Evolutionary conservation across 805 yeast species (phyloP).

Genomic region (Yarrowia sp.): DNA sequence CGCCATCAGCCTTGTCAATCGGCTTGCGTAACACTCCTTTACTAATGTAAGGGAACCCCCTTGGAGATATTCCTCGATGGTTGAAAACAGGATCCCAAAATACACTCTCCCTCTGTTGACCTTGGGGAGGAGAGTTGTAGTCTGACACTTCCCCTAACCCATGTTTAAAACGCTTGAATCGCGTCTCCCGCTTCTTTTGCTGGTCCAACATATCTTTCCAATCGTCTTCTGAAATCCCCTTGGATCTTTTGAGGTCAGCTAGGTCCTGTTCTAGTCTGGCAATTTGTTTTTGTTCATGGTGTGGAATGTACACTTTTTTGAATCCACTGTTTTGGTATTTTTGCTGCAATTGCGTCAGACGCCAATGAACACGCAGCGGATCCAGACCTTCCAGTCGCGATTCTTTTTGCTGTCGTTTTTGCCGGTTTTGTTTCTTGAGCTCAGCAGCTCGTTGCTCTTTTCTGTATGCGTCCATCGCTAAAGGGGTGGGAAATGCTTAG

Average conservation of each 20-base stretch:
- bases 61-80: conserved; percentile 33
- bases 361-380: not conserved
- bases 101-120: conserved; percentile 32
- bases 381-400: conserved; percentile 10
- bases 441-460: conserved; percentile 14
- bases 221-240: conserved; percentile 6
- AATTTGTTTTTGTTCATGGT: conserved; percentile 29
- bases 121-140: conserved; percentile 15
- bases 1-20: not conserved
- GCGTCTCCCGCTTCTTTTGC: conserved; percentile 1
- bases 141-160: conserved; percentile 5
- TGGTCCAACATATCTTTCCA: not conserved
- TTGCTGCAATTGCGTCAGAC: conserved; percentile 11
- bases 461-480: conserved; percentile 5
- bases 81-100: conserved; percentile 34
- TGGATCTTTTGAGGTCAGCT: conserved; percentile 28
- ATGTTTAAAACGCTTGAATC: conserved; percentile 4
- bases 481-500: not conserved
- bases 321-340: conserved; percentile 5
- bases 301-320: conserved; percentile 32
- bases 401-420: not conserved
- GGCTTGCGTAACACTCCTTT: not conserved
- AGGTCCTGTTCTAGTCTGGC: conserved; percentile 29
- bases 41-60: conserved; percentile 35
- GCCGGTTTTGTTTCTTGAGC: conserved; percentile 12